phyloP scores from a whole-genome alignment of 2,329 filamentous ascomycete genomes.

The Aulographum hederae region DNA sequence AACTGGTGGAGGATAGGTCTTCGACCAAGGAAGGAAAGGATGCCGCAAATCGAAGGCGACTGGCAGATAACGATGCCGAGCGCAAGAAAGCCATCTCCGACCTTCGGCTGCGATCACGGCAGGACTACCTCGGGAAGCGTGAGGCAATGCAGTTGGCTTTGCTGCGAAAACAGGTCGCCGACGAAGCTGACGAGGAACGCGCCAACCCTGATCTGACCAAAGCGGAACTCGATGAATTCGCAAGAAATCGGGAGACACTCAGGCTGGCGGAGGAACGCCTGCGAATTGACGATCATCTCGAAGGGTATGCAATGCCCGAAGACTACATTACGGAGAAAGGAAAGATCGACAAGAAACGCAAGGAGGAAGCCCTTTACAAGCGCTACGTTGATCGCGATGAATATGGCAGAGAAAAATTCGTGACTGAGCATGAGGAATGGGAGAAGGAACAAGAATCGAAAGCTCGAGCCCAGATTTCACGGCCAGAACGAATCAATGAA shows the following conservation, averaged over 20 bases:
- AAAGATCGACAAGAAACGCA: conserved; percentile 71
- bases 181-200: conserved; percentile 64
- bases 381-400: conserved; percentile 78
- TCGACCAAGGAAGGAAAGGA: conserved; percentile 30
- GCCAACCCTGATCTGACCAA: conserved; percentile 61
- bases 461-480: conserved; percentile 68
- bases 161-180: conserved; percentile 75
- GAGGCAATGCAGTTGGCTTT: conserved; percentile 72
- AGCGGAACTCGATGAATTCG: conserved; percentile 72
- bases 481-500: conserved; percentile 40
- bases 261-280: conserved; percentile 69
- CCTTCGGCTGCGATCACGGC: conserved; percentile 64
- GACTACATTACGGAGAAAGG: conserved; percentile 91
- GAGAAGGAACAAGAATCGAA: conserved; percentile 77
- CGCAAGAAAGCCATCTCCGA: too few relatives aligned
- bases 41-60: conserved; percentile 33
- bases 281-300: conserved; percentile 39
- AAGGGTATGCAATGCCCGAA: conserved; percentile 85
- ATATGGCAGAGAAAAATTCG: conserved; percentile 70
- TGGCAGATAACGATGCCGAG: too few relatives aligned
- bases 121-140: conserved; percentile 86
- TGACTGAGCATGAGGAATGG: conserved; percentile 94
- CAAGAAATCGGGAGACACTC: conserved; percentile 62
- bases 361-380: conserved; percentile 78
- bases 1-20: conserved; percentile 42